Base-by-base conservation (phyloP, 495 filamentous ascomycete genomes). In the Penicillium goetzii region DNA sequence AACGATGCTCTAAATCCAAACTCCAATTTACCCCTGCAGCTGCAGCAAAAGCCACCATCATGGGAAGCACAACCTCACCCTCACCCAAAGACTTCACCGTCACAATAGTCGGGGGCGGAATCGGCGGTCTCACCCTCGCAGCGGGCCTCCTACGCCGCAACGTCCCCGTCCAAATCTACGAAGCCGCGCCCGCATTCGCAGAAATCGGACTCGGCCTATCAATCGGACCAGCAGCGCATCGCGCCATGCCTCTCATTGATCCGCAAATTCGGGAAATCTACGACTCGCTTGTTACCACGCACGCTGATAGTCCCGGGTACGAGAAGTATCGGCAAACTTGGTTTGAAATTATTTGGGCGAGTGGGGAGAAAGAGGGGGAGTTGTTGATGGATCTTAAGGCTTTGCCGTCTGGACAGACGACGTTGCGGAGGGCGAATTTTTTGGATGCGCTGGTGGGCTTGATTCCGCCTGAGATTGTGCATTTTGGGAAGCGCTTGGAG, bases 151-250 rank as follows among this genome's bases (percentile, higher is more conserved):
- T 82, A 58, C 75, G 75, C n/a, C 84, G 84, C 65, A 64, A 69
- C 2, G 67, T 88, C 25, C 60, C 65, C 4, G 82, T 80, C 56
- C 78, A 76, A 4, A 73, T 89, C 41, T 89, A 87, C 66, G 87
- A 89, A 73, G 82, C 83, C 2, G 77, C 83, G 0, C 55, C 76
- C 0, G 71, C 63, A 2, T 84, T 86, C 70, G 73, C 76, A 14
- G 86, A 87, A 66, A 81, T 88, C 47, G 86, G 86, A 1, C 82
- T 86, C 0, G 86, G 86, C 11, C 78, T 89, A 51, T 83, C 82
- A 4, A 83, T 88, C 67, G 80, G 79, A 19, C 84, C 86, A 15
- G 87, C 86, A 32, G 83, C 85, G 0, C 81, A 86, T 64, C 75
- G 78, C 15, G 83, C 85, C 9, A 82, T 89, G 76, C 68, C 65